Conservation (phyloP, 768 basidiomycete species). For the Tricholoma flavovirens region DNA sequence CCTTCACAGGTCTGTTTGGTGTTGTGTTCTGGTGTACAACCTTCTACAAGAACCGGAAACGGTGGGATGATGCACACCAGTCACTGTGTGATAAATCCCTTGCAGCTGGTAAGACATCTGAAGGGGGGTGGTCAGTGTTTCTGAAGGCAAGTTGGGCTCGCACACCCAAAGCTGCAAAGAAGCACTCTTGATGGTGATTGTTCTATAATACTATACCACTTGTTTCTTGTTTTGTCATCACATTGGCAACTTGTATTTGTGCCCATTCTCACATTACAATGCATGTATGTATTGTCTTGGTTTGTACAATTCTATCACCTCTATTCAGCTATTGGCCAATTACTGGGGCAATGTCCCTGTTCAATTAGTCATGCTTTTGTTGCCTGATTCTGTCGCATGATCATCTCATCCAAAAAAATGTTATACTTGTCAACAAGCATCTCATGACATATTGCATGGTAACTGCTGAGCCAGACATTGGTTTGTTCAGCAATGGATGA, state of each 20-base stretch:
- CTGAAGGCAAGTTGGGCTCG: not conserved
- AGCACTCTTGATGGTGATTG: not conserved
- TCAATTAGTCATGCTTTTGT: not conserved
- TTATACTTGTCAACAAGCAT: slow-evolving; percentile 21
- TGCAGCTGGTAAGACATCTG: too few relatives aligned
- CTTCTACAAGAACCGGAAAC: not conserved
- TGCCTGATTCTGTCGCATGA: not conserved
- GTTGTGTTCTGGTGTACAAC: not conserved
- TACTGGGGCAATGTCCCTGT: not conserved
- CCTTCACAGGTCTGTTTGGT: too few relatives aligned
- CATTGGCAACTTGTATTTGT: too few relatives aligned
- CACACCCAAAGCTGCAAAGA: not conserved
- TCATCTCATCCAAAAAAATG: slow-evolving; percentile 29
- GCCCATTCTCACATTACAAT: too few relatives aligned
- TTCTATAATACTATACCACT: not conserved
- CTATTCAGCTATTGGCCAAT: not conserved
- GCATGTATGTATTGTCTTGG: not conserved
- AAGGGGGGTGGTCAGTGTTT: not conserved
- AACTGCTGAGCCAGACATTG: too few relatives aligned
- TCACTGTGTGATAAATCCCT: too few relatives aligned
- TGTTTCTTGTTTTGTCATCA: too few relatives aligned
- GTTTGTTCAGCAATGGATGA: not conserved
- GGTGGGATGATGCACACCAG: not conserved
- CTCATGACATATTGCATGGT: too few relatives aligned
- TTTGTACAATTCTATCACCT: not conserved